phyloP scores from a whole-genome alignment of 1,284 basidiomycete genomes.

The Boletus sp. region DNA sequence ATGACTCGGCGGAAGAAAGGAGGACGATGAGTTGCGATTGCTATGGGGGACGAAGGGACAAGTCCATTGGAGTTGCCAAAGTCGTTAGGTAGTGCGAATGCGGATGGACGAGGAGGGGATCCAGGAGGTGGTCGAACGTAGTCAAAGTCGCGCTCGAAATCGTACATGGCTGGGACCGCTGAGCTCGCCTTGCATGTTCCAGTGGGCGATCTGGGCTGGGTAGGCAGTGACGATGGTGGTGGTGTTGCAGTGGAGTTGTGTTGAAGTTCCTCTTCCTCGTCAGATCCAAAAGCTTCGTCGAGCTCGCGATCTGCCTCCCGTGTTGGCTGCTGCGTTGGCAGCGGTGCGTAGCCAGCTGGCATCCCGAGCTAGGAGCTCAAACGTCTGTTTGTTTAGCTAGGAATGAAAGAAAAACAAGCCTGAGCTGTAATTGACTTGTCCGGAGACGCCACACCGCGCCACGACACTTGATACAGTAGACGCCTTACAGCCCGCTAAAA shows the following conservation, averaged over 20 bases:
- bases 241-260: conserved; percentile 39
- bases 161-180: conserved; percentile 50
- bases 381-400: neutral
- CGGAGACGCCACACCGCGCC: neutral
- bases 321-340: conserved; percentile 46
- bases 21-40: conserved; percentile 36
- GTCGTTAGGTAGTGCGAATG: conserved; percentile 60
- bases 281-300: conserved; percentile 60
- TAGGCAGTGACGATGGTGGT: conserved; percentile 4
- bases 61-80: conserved; percentile 79
- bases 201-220: conserved; percentile 8
- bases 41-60: conserved; percentile 53
- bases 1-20: conserved; percentile 60
- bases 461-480: too few relatives aligned
- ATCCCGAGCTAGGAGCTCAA: conserved; percentile 25
- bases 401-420: neutral
- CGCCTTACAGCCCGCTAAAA: too few relatives aligned
- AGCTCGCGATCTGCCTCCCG: conserved; percentile 57
- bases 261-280: conserved; percentile 47
- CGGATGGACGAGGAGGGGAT: conserved; percentile 67
- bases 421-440: too few relatives aligned
- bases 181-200: conserved; percentile 6
- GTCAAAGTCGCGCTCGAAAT: conserved; percentile 81
- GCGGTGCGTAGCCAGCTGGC: conserved; percentile 48
- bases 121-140: conserved; percentile 73